Evolutionary conservation across 208 protist species (phyloP), one percentile per base, ranked within the genome.

Genomic region (Herpetomonas tarakana): DNA sequence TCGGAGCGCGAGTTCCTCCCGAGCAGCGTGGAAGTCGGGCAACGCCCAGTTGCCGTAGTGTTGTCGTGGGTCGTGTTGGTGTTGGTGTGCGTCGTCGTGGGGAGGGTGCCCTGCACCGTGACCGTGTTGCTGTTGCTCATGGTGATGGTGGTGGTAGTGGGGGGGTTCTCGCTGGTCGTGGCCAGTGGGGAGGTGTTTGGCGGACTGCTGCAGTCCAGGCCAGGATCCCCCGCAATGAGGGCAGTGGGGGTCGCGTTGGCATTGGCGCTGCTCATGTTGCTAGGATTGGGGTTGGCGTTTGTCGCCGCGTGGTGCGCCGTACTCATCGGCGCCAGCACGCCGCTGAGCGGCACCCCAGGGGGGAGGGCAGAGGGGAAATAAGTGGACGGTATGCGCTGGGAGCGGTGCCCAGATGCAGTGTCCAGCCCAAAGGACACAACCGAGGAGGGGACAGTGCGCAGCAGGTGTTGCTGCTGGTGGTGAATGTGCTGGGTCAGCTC

Each of bases 401-500:
- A 41, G 6, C 35, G 6, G 9, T 14, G 35, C 9, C 35, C 35
- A 6, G 35, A 41, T 18, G 14, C 35, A 14, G 35, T 41, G 14
- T 41, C 35, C 6, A 41, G 35, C 6, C 35, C 35, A 41, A 41
- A 41, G 35, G 35, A 41, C 6, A 41, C 35, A 41, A 41, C 35
- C 35, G 35, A 41, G 9, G 35, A 41, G 9, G 6, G 35, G 35
- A 14, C 14, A 18, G 35, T 41, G 9, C 35, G 53, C 22, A 45
- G 35, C 53, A 45, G 53, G 12, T 58, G 53, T 21, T 39, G 53
- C 44, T 39, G 35, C 19, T 29, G 51, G 7, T 49, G 9, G 6
- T 49, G 44, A 49, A 49, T 24, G n/a, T 49, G 44, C 44, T 11
- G 44, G 44, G 35, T 41, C 35, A 41, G 35, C 35, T 41, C 35